Conservation (phyloP, 192 early-diverging fungal genomes). For the Geranomyces michiganensis region DNA sequence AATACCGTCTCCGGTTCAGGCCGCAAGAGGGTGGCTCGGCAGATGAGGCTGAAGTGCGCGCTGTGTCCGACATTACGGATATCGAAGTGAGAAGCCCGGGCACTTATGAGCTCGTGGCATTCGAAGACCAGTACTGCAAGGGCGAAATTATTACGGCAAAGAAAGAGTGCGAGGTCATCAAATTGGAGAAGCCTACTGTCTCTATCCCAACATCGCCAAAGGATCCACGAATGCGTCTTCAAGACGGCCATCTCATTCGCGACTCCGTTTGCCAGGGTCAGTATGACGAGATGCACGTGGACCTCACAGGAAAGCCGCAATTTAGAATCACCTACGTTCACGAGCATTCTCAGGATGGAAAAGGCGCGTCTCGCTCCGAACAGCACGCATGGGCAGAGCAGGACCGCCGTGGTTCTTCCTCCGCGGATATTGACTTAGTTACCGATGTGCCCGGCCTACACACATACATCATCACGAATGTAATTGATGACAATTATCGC, state of each 20-base stretch:
- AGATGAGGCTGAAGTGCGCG: neutral
- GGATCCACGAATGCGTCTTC: neutral
- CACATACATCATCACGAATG: slow-evolving; percentile 37
- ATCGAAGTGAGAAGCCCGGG: slow-evolving; percentile 36
- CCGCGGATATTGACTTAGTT: slow-evolving; percentile 34
- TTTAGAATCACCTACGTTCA: slow-evolving; percentile 42
- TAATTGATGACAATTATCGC: slow-evolving; percentile 54
- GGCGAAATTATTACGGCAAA: slow-evolving; percentile 29
- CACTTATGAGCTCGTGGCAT: slow-evolving; percentile 35
- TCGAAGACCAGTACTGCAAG: slow-evolving; percentile 44
- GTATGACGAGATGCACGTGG: slow-evolving; percentile 36
- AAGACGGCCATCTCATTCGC: neutral
- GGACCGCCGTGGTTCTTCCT: slow-evolving; percentile 23
- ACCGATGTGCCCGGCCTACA: slow-evolving; percentile 44
- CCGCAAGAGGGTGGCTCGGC: neutral
- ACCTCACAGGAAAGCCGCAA: slow-evolving; percentile 44
- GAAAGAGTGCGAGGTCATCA: slow-evolving; percentile 35
- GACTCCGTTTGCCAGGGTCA: slow-evolving; percentile 38
- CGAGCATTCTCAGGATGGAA: slow-evolving; percentile 3
- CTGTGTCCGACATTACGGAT: slow-evolving; percentile 1
- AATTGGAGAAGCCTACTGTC: slow-evolving; percentile 39
- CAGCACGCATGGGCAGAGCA: slow-evolving; percentile 20
- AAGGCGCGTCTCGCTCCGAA: neutral
- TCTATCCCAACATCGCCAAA: slow-evolving; percentile 32
- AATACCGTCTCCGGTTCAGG: slow-evolving; percentile 18